Conservation (phyloP, 164 flowering plant species). For the Umbellularia californica region DNA sequence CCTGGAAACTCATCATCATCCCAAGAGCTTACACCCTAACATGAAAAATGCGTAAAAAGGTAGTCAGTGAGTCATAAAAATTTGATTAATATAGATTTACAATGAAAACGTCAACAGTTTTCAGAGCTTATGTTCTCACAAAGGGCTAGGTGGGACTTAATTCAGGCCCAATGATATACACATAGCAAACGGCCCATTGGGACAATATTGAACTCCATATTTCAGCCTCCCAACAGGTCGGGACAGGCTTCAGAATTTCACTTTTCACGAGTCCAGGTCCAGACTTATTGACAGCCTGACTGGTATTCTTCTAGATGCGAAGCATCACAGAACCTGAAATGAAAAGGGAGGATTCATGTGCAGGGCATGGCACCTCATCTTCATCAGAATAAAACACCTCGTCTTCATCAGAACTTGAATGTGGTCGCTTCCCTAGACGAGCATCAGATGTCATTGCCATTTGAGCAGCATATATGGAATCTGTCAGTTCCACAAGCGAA, state of each 20-base stretch:
- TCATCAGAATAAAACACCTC: constrained; percentile 30
- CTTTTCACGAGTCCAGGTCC: too few species aligned
- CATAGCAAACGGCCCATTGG: neutral
- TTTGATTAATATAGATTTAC: neutral
- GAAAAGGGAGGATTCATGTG: neutral
- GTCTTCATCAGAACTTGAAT: constrained; percentile 19
- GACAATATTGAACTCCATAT: neutral
- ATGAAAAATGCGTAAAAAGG: neutral
- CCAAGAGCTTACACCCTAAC: constrained; percentile 4
- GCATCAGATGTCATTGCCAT: constrained; percentile 57
- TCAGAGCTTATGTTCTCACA: neutral
- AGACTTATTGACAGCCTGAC: too few species aligned
- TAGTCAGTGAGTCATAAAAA: neutral
- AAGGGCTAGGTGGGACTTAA: neutral
- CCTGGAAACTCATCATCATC: neutral
- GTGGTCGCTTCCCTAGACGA: constrained; percentile 17
- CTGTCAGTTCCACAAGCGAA: constrained; percentile 56
- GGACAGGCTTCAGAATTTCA: too few species aligned
- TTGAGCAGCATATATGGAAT: constrained; percentile 84
- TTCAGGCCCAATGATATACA: neutral
- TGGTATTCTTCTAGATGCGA: neutral
- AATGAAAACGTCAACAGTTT: neutral
- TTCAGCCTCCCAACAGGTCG: neutral
- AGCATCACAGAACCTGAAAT: neutral
- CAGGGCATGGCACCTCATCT: neutral